These are phyloP conservation scores for Pouteria glomerata DNA, from an alignment of 148 eudicot species.

Conservation along the genomic window DNA sequence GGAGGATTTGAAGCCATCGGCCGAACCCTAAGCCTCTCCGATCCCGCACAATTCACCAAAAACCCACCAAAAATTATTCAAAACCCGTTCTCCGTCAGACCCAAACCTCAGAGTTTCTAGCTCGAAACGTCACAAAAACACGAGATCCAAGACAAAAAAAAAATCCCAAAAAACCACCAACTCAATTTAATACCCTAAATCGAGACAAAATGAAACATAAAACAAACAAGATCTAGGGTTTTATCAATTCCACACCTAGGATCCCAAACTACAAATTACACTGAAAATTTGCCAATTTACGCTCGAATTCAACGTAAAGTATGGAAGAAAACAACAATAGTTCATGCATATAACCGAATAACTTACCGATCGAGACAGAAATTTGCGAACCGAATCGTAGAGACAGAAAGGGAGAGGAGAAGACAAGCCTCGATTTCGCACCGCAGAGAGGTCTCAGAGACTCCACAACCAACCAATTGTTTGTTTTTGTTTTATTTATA, in stretches of 20 bases:
- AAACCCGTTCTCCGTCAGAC: not conserved
- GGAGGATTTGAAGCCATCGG: slow-evolving; percentile 64
- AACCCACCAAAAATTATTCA: not conserved
- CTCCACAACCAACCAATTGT: not conserved
- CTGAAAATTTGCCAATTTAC: not conserved
- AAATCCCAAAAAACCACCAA: slow-evolving; percentile 9
- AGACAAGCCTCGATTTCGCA: slow-evolving; percentile 23
- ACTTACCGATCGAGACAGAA: slow-evolving; percentile 11
- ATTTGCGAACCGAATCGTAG: not conserved
- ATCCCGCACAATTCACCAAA: slow-evolving; percentile 9
- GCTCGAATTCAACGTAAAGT: not conserved
- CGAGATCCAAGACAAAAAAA: slow-evolving; percentile 16
- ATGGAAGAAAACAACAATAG: not conserved
- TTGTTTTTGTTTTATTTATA: not conserved
- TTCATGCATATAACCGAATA: not conserved
- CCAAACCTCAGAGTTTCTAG: slow-evolving; percentile 5
- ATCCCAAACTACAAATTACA: not conserved
- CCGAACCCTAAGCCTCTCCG: slow-evolving; percentile 25
- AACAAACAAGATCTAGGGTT: slow-evolving; percentile 24
- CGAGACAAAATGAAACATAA: not conserved
- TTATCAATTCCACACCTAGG: not conserved
- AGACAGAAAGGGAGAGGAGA: slow-evolving; percentile 12
- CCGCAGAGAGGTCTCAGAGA: slow-evolving; percentile 14
- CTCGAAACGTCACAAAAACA: slow-evolving; percentile 3
- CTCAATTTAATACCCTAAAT: slow-evolving; percentile 13